Evolutionary conservation across 1,284 basidiomycete genomes (phyloP).

Genomic region (Ceratobasidium sp.): DNA sequence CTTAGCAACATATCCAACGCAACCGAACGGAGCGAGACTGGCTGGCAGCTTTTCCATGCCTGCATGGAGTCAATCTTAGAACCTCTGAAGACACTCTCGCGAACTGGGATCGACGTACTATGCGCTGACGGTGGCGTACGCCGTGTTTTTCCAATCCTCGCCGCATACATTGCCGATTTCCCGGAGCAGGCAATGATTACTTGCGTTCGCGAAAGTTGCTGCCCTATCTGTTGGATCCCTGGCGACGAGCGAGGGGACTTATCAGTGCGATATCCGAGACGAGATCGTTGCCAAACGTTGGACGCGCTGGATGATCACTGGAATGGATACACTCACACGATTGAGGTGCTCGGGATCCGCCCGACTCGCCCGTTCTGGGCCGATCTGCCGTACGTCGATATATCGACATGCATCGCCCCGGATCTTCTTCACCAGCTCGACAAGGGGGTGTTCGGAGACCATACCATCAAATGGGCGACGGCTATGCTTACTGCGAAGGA

Average conservation of each 20-base stretch:
- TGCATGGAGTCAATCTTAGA: slow-evolving; percentile 48
- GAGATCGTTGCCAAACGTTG: not conserved
- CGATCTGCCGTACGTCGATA: not conserved
- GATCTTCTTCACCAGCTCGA: slow-evolving; percentile 57
- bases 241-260: not conserved
- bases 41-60: slow-evolving; percentile 49
- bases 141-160: slow-evolving; percentile 49
- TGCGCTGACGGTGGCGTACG: slow-evolving; percentile 48
- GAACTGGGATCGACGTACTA: slow-evolving; percentile 37
- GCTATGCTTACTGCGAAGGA: slow-evolving; percentile 11
- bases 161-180: slow-evolving; percentile 52
- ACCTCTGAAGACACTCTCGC: slow-evolving; percentile 44
- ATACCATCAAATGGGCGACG: slow-evolving; percentile 49
- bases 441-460: slow-evolving; percentile 56
- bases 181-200: slow-evolving; percentile 51
- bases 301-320: not conserved
- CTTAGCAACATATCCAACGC: not conserved
- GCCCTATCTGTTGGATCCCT: slow-evolving; percentile 27
- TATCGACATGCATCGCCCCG: slow-evolving; percentile 52
- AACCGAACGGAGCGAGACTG: not conserved
- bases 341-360: not conserved
- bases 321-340: not conserved
- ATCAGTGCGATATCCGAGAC: not conserved
- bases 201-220: slow-evolving; percentile 38
- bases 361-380: slow-evolving; percentile 1